A percentile compares a stretch with the other conserved stretches of the same genome.
phyloP scores from a whole-genome alignment of 192 early-diverging fungal genomes.

The Coemansia asiatica region DNA sequence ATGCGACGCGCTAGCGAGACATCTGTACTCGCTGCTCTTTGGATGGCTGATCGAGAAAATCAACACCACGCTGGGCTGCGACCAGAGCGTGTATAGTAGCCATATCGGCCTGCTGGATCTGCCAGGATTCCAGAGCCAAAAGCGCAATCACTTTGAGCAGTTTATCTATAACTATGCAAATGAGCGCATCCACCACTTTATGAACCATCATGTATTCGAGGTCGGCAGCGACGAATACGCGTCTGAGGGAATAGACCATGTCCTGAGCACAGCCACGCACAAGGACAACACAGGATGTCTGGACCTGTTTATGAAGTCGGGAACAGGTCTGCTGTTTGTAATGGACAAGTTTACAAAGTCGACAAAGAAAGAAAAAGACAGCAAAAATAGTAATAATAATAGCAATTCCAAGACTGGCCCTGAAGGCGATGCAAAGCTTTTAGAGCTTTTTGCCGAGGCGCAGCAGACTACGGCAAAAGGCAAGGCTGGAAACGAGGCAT shows the following conservation, averaged over 20 bases:
- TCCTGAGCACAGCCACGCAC: conserved; percentile 58
- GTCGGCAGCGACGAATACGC: conserved; percentile 63
- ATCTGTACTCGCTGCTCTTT: conserved; percentile 82
- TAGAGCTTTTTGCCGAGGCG: conserved; percentile 41
- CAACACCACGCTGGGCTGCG: conserved; percentile 72
- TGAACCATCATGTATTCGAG: conserved; percentile 73
- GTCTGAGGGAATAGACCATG: conserved; percentile 61
- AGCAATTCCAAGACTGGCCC: conserved; percentile 29
- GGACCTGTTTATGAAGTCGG: conserved; percentile 69
- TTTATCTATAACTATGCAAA: conserved; percentile 85
- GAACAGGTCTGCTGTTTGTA: conserved; percentile 73
- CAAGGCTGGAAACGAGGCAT: conserved; percentile 27
- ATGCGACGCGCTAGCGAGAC: conserved; percentile 69
- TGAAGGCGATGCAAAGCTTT: conserved; percentile 43
- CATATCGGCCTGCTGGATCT: conserved; percentile 87
- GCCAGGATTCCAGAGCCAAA: conserved; percentile 73
- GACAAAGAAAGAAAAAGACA: conserved; percentile 48
- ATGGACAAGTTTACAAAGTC: conserved; percentile 66
- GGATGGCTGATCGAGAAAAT: conserved; percentile 81
- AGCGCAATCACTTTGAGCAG: conserved; percentile 59
- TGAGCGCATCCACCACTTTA: conserved; percentile 82
- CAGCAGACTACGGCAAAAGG: conserved; percentile 22
- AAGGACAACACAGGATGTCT: conserved; percentile 73
- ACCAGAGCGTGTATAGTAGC: conserved; percentile 64
- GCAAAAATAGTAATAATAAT: conserved; percentile 2